Percentiles rank a stretch among this genome's conserved stretches.
These are phyloP conservation scores for Asparagopsis taxiformis DNA, from an alignment of 31 red algal species.

Conservation along the genomic window DNA sequence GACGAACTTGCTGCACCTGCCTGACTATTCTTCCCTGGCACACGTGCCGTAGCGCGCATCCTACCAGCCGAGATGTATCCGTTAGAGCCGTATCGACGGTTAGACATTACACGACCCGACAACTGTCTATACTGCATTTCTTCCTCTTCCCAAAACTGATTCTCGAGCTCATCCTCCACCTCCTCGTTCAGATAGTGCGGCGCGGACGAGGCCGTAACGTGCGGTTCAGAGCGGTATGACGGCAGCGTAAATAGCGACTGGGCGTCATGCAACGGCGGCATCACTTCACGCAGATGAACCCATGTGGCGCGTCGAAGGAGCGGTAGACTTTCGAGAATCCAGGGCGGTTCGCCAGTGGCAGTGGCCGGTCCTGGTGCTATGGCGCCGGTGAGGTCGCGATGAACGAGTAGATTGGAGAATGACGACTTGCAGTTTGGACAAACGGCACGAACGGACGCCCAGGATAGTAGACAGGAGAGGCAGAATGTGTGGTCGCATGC, in stretches of 20 bases:
- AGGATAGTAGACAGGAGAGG: constrained; percentile 30
- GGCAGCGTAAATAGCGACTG: constrained; percentile 24
- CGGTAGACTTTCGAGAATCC: constrained; percentile 13
- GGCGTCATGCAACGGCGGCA: constrained; percentile 16
- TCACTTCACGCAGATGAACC: constrained; percentile 19
- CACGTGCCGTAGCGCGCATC: constrained; percentile 30
- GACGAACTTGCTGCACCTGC: not conserved
- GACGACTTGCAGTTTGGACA: constrained; percentile 47
- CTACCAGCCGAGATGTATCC: constrained; percentile 47
- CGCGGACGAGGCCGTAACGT: constrained; percentile 3
- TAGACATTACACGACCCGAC: constrained; percentile 24
- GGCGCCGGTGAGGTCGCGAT: constrained; percentile 17
- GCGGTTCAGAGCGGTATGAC: constrained; percentile 1
- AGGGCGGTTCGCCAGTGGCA: constrained; percentile 6
- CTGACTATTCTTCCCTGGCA: not conserved
- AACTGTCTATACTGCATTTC: constrained; percentile 33
- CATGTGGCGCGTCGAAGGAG: constrained; percentile 29
- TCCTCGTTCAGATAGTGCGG: constrained; percentile 37
- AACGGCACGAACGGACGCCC: constrained; percentile 31
- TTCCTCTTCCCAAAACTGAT: constrained; percentile 46
- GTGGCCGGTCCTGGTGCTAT: constrained; percentile 16
- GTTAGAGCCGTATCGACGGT: constrained; percentile 42
- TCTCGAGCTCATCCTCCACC: constrained; percentile 45
- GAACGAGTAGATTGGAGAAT: constrained; percentile 34
- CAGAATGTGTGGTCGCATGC: constrained; percentile 35